A percentile compares a stretch with the other conserved stretches of the same genome.
phyloP scores from a whole-genome alignment of 257 asterid genomes.

The Solanum etuberosum region DNA sequence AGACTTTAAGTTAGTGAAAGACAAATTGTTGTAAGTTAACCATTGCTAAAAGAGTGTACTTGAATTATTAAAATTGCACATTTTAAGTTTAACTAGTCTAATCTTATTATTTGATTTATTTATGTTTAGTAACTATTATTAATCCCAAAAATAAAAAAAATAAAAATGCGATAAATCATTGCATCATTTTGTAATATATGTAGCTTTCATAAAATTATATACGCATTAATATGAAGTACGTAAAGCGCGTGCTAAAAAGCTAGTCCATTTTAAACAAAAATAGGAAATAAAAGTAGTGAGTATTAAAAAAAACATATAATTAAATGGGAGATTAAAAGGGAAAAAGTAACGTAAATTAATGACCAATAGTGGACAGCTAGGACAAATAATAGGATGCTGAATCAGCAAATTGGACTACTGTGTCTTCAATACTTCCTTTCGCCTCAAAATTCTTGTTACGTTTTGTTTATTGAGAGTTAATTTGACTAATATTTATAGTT shows the following conservation, averaged over 20 bases:
- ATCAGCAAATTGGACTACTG: neutral
- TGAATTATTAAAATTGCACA: neutral
- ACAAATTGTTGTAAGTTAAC: too few relatives aligned
- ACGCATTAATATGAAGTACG: neutral
- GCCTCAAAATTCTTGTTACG: neutral
- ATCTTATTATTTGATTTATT: neutral
- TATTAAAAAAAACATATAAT: neutral
- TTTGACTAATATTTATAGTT: neutral
- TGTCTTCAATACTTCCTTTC: neutral
- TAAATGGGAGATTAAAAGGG: neutral
- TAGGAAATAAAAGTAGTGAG: neutral
- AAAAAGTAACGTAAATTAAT: neutral
- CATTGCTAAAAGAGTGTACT: too few relatives aligned
- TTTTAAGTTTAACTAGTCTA: neutral
- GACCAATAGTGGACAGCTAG: neutral
- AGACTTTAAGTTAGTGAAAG: neutral
- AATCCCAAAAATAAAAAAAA: neutral
- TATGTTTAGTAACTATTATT: neutral
- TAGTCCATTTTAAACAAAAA: neutral
- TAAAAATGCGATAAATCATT: too few relatives aligned
- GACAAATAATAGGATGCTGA: neutral
- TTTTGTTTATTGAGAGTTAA: accelerated
- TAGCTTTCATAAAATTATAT: neutral
- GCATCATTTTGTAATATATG: neutral
- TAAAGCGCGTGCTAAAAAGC: neutral